phyloP scores from a whole-genome alignment of 345 rosid species.

The Camelina hispida region DNA sequence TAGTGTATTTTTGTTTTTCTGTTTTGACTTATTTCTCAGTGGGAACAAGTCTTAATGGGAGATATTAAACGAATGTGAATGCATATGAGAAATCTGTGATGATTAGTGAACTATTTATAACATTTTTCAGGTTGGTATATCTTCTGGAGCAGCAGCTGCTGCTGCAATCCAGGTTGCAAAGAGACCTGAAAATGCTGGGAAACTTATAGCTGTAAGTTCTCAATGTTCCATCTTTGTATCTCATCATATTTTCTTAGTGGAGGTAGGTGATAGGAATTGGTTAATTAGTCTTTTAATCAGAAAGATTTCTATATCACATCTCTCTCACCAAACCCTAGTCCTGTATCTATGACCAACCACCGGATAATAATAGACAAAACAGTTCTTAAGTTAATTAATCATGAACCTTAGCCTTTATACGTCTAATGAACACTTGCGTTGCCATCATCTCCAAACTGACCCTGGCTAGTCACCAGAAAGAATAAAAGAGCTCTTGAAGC shows the following conservation, averaged over 20 bases:
- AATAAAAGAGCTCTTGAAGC: neutral
- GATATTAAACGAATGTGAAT: neutral
- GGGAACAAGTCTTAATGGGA: neutral
- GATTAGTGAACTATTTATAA: neutral
- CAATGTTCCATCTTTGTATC: neutral
- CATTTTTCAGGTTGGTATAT: constrained; percentile 81
- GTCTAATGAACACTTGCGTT: constrained; percentile 15
- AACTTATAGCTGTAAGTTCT: constrained; percentile 82
- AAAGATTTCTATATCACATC: constrained; percentile 4
- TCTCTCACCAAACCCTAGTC: constrained; percentile 26
- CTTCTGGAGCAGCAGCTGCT: constrained; percentile 97
- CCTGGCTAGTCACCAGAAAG: neutral
- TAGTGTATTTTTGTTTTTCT: constrained; percentile 37
- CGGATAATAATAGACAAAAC: neutral
- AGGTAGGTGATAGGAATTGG: constrained; percentile 24
- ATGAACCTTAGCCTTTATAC: constrained; percentile 10
- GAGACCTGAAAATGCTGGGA: constrained; percentile 93
- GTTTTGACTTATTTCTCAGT: neutral
- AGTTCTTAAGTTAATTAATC: constrained; percentile 3
- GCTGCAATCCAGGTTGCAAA: constrained; percentile 86
- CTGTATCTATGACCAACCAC: constrained; percentile 31
- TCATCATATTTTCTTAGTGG: constrained; percentile 7
- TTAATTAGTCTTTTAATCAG: constrained; percentile 3
- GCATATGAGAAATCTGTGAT: constrained; percentile 1
- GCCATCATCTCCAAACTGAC: constrained; percentile 11